Base-by-base conservation (phyloP, 495 filamentous ascomycete species). In the Neurospora sp. region DNA sequence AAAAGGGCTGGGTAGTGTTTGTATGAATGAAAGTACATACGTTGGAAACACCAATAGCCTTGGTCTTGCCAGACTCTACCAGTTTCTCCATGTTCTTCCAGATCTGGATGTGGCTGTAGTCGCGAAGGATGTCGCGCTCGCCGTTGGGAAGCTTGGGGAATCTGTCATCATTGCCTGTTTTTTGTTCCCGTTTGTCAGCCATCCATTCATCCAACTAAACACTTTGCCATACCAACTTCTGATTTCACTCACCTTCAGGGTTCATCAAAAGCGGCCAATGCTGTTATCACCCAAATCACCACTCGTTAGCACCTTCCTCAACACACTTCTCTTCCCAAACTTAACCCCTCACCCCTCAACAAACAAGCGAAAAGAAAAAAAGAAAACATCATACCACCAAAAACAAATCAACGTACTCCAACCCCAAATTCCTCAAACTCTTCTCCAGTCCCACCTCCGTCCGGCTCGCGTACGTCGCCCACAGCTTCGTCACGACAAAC, bases 241-340 rank as follows among this genome's bases (percentile, higher is more conserved):
- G 35, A 37, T 37, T 37, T 37, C 35, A 35, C 75, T 70, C 73
- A 89, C 90, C 87, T 53, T 90, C 84, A 17, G 90, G 90, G 79
- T 94, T 94, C 91, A 96, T 93, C 71, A 92, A 88, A 68, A 94
- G 82, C 3, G 93, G 92, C 93, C 93, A 95, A 81, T 97, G 93
- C 79, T 81, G 59, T 17, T 20, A 65, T 27, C 0, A 17, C 53
- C 53, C 0, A 59, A 3, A 39, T 53, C 42, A 74, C 31, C 65
- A 79, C 89, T 84, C 74, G 75, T 73, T 40, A 35, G 35, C n/a
- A 31, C 10, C 42, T 44, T 27, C 72, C 16, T 74, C 45, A 48
- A 20, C 20, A 44, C 17, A 65, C 3, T 65, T 37, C 53, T 1
- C 53, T 35, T 35, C 48, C 10, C 22, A 8, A 31, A 27, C 10